These are phyloP conservation scores for Geosmithia morbida DNA, from an alignment of 2,329 filamentous ascomycete species.

Conservation along the genomic window DNA sequence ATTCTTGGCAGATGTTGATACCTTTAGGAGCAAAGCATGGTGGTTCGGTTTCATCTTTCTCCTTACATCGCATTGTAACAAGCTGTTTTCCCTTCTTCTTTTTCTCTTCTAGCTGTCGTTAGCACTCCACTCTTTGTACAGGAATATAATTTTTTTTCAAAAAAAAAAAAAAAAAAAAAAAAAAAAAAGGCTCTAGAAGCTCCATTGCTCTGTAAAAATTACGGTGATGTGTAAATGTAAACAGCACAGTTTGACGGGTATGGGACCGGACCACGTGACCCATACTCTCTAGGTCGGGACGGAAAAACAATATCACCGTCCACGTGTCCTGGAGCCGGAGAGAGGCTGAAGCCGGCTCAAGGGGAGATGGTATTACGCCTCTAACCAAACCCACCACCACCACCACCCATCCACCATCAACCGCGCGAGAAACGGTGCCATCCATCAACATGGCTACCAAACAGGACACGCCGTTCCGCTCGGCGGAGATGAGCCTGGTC, in stretches of 20 bases:
- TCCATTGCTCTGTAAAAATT: too few species aligned
- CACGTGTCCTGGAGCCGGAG: background rate
- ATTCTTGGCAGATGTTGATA: background rate
- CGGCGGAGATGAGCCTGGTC: conserved; percentile 99
- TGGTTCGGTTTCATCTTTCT: too few species aligned
- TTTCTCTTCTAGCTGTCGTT: background rate
- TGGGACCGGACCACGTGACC: too few species aligned
- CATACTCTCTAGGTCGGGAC: too few species aligned
- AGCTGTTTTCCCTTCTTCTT: background rate
- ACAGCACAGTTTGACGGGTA: too few species aligned
- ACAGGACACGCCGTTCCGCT: conserved; percentile 96
- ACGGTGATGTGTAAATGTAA: background rate
- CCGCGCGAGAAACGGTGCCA: conserved; percentile 1
- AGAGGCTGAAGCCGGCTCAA: background rate
- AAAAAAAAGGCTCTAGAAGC: too few species aligned
- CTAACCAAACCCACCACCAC: conserved; percentile 2
- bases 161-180: too few species aligned
- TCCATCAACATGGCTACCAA: conserved; percentile 38
- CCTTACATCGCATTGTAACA: too few species aligned
- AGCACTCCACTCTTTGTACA: background rate
- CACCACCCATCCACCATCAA: conserved; percentile 15
- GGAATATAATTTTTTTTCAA: background rate
- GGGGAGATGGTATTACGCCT: background rate
- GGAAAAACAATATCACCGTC: background rate
- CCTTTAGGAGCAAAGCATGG: too few species aligned